Conservation (phyloP, 1,139 yeast genomes). For the Yamadazyma epiphylla region DNA sequence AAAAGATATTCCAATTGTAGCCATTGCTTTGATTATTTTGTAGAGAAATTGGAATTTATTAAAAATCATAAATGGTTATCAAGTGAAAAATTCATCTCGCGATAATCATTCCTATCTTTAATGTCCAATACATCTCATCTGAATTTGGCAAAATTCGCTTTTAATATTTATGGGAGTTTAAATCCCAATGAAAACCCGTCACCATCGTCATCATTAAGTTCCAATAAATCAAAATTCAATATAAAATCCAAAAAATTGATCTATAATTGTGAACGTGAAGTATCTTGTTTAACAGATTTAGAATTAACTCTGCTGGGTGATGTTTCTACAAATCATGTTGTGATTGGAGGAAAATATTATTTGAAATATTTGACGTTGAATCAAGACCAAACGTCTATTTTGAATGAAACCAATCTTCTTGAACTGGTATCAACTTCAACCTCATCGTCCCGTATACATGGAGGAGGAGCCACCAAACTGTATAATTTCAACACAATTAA, state of each 20-base stretch:
- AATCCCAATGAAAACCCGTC: constrained; percentile 10
- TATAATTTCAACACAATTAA: constrained; percentile 41
- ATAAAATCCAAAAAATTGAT: constrained; percentile 14
- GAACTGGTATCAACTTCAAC: constrained; percentile 36
- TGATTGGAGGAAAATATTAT: constrained; percentile 58
- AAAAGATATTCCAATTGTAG: constrained; percentile 31
- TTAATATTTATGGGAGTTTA: constrained; percentile 30
- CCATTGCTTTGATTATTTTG: constrained; percentile 12
- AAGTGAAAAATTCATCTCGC: no score
- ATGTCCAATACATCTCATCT: constrained; percentile 15
- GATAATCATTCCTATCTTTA: constrained; percentile 1
- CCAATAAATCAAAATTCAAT: constrained; percentile 12
- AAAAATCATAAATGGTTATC: constrained; percentile 5
- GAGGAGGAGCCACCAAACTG: constrained; percentile 26
- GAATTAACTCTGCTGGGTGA: constrained; percentile 13
- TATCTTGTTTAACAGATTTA: constrained; percentile 24
- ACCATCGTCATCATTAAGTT: constrained; percentile 17
- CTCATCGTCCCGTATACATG: constrained; percentile 34
- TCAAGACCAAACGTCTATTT: constrained; percentile 32
- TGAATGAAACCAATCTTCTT: constrained; percentile 43
- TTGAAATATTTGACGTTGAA: constrained; percentile 47
- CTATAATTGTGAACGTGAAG: constrained; percentile 27
- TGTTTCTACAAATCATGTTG: constrained; percentile 35
- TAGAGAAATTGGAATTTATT: constrained; percentile 5
- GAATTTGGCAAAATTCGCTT: constrained; percentile 31